Percentiles rank a stretch among this genome's conserved stretches.
Conservation (phyloP, 1,284 basidiomycete genomes). For the Malassezia globosa region DNA sequence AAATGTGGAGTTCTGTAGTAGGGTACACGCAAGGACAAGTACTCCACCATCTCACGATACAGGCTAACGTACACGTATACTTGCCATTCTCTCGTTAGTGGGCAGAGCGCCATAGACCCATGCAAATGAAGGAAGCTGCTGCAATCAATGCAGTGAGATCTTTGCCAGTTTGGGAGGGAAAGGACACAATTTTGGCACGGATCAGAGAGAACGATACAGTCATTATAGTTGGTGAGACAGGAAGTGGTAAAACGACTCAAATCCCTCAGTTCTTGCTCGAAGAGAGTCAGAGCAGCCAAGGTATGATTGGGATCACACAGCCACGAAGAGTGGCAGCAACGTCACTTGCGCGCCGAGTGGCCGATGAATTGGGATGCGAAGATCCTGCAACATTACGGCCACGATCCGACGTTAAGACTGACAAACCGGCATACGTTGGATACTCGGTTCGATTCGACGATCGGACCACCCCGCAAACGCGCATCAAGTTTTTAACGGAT, state of each 20-base stretch:
- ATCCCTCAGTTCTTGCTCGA: slow-evolving; percentile 57
- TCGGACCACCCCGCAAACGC: slow-evolving; percentile 56
- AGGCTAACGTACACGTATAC: no score
- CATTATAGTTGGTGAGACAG: slow-evolving; percentile 87
- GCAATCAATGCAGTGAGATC: neutral
- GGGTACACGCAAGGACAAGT: no score
- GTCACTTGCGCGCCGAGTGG: slow-evolving; percentile 77
- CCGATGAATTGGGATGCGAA: slow-evolving; percentile 62
- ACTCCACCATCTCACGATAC: no score
- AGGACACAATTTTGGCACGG: slow-evolving; percentile 23
- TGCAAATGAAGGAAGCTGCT: no score
- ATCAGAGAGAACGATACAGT: slow-evolving; percentile 66
- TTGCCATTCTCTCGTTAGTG: no score
- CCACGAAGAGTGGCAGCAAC: slow-evolving; percentile 87
- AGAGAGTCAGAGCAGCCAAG: slow-evolving; percentile 49
- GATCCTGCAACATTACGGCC: slow-evolving; percentile 22
- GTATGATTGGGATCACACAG: slow-evolving; percentile 57
- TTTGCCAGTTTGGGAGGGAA: slow-evolving; percentile 36
- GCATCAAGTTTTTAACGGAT: slow-evolving; percentile 90
- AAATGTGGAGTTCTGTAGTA: no score
- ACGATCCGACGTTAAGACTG: neutral
- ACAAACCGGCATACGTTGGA: slow-evolving; percentile 56
- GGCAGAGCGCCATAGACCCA: no score
- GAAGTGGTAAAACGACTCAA: slow-evolving; percentile 85
- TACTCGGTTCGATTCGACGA: slow-evolving; percentile 96